A percentile compares a stretch with the other conserved stretches of the same genome.
Evolutionary conservation across 2,329 filamentous ascomycete species (phyloP).

Genomic region (Zasmidium angulare): DNA sequence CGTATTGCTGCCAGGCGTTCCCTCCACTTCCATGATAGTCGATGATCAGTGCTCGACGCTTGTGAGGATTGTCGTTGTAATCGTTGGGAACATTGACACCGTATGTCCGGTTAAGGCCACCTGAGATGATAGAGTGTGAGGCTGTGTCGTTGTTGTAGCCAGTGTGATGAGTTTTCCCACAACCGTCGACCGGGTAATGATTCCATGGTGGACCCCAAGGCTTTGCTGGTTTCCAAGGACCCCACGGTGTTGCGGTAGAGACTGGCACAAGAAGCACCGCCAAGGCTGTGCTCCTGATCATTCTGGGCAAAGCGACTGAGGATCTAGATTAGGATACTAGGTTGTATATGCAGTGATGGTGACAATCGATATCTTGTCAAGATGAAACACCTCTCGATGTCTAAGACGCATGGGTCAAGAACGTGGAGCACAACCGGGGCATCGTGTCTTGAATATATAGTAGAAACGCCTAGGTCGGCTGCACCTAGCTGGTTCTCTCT

Average conservation of each 20-base stretch:
- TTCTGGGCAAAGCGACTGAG: no score
- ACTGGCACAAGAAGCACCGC: neutral
- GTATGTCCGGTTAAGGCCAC: conserved; percentile 23
- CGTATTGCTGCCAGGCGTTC: conserved; percentile 40
- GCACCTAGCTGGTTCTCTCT: neutral
- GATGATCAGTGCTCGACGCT: conserved; percentile 41
- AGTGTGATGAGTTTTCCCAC: conserved; percentile 14
- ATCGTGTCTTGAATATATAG: no score
- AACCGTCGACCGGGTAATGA: conserved; percentile 4
- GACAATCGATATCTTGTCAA: no score
- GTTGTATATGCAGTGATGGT: no score
- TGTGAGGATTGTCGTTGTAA: conserved; percentile 23
- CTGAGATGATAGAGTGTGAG: conserved; percentile 20
- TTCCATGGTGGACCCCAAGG: neutral
- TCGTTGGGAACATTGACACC: conserved; percentile 25
- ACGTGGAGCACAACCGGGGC: no score
- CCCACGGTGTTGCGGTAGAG: neutral
- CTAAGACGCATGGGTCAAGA: no score
- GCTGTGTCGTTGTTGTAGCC: conserved; percentile 20
- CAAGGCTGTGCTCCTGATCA: no score
- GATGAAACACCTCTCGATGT: no score
- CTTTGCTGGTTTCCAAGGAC: neutral
- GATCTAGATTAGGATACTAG: no score
- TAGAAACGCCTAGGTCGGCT: neutral
- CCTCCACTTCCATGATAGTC: conserved; percentile 48